A percentile compares a stretch with the other conserved stretches of the same genome.
Evolutionary conservation across 2,329 filamentous ascomycete species (phyloP).

Genomic region (Apiospora malaysiana): DNA sequence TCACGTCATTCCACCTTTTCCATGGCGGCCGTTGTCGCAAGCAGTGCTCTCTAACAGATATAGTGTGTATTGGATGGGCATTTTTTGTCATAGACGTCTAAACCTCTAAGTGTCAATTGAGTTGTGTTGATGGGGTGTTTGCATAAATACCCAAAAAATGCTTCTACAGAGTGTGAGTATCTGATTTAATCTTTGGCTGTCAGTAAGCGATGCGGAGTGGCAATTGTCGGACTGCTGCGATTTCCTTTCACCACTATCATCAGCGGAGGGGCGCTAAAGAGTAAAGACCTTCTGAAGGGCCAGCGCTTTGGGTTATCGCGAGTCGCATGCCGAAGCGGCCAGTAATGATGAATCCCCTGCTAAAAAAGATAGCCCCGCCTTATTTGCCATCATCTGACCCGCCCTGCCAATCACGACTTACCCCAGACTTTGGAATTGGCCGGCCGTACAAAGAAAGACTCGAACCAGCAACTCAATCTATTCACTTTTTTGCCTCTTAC

Average conservation of each 20-base stretch:
- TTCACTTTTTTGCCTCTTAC: background rate
- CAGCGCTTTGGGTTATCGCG: background rate
- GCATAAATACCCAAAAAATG: background rate
- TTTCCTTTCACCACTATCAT: no score
- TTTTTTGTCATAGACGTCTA: background rate
- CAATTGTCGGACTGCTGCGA: background rate
- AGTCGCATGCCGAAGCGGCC: background rate
- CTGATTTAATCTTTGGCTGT: background rate
- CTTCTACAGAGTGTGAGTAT: no score
- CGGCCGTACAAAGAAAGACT: background rate
- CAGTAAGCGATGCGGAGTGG: background rate
- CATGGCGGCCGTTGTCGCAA: background rate
- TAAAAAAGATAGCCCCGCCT: background rate
- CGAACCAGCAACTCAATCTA: constrained; percentile 1
- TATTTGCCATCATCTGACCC: constrained; percentile 18
- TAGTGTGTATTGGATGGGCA: background rate
- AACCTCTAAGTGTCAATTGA: background rate
- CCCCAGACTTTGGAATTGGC: constrained; percentile 7
- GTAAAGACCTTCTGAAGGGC: background rate
- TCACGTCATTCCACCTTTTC: constrained; percentile 15
- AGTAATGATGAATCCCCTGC: background rate
- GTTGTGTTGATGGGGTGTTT: no score
- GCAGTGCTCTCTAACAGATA: background rate
- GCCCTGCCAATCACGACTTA: constrained; percentile 18
- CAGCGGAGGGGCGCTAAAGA: background rate